Evolutionary conservation across 257 asterid genomes (phyloP), one percentile per base, ranked within the genome.

Genomic region (Fraxinus cuspidata): DNA sequence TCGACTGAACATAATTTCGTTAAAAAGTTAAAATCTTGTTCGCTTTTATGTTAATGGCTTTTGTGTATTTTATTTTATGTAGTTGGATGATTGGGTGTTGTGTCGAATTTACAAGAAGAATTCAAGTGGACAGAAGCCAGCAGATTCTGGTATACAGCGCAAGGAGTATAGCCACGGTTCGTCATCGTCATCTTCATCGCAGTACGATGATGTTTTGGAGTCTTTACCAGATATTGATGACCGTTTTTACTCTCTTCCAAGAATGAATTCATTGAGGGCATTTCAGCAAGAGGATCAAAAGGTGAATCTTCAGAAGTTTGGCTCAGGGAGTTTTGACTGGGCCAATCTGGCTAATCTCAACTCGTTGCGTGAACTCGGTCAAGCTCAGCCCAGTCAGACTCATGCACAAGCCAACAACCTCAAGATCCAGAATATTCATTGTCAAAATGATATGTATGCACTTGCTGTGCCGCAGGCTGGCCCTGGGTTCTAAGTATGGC

Each of bases 21-120:
- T 37, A 42, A 2, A 0, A 21, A 67, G 7, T 9, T 11, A 34
- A 2, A 10, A 1, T 10, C 25, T n/a, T 1, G 3, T 28, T 44
- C 35, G 0, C 3, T 27, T 7, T 13, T 64, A 8, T 21, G 25
- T 19, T 64, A 23, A 77, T 28, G 53, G 37, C 29, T 35, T 15
- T 35, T 4, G 9, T 25, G 9, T 31, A 18, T 49, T 73, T 10
- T 38, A 15, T 68, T 58, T 3, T 3, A 6, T 75, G 11, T 60
- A 92, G 96, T 80, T 94, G 81, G 97, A 93, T 77, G 97, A 93
- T 35, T 90, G 97, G 97, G 97, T 92, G 11, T 67, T 92, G 0
- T 90, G 96, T 65, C 86, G 97, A 49, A 90, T 92, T 71, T 90
- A 92, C 71, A 85, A 87, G 83, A 87, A 87, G 78, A 79, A 85